These are phyloP conservation scores for Penicillium ucsense DNA, from an alignment of 495 filamentous ascomycete genomes.

Conservation along the genomic window DNA sequence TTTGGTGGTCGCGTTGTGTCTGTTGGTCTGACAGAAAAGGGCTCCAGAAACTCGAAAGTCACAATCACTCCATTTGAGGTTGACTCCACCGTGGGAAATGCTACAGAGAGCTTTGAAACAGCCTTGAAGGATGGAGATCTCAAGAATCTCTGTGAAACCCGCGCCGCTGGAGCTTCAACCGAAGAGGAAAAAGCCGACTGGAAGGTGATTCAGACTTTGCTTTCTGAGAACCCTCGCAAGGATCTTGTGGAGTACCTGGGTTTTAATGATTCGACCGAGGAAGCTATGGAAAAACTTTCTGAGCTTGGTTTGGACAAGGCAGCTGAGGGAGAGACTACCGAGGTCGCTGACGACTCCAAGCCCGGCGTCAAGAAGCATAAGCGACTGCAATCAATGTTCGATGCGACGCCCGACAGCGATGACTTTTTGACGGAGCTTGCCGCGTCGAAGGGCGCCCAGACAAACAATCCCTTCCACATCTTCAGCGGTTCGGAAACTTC, in stretches of 20 bases:
- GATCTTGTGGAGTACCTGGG: constrained; percentile 81
- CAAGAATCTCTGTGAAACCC: constrained; percentile 67
- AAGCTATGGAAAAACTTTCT: constrained; percentile 38
- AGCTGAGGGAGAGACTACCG: constrained; percentile 37
- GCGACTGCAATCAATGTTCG: constrained; percentile 74
- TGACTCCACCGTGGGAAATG: constrained; percentile 72
- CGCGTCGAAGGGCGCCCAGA: constrained; percentile 68
- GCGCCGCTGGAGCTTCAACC: constrained; percentile 57
- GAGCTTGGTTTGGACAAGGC: constrained; percentile 36
- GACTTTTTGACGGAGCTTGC: constrained; percentile 70
- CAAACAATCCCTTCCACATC: constrained; percentile 80
- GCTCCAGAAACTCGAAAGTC: constrained; percentile 63
- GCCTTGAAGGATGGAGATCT: constrained; percentile 72
- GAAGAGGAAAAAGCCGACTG: constrained; percentile 94
- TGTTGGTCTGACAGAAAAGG: constrained; percentile 52
- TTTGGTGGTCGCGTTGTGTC: constrained; percentile 91
- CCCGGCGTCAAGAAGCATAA: constrained; percentile 44
- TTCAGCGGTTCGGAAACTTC: constrained; percentile 69
- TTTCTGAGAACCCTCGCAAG: constrained; percentile 68
- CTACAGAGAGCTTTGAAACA: constrained; percentile 78
- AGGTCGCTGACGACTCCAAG: constrained; percentile 36
- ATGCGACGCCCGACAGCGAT: constrained; percentile 63
- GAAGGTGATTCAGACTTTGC: constrained; percentile 85
- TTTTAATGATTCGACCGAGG: constrained; percentile 53
- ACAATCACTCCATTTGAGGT: constrained; percentile 80